Evolutionary conservation across 1,284 basidiomycete species (phyloP).

Genomic region (Tilletia horrida): DNA sequence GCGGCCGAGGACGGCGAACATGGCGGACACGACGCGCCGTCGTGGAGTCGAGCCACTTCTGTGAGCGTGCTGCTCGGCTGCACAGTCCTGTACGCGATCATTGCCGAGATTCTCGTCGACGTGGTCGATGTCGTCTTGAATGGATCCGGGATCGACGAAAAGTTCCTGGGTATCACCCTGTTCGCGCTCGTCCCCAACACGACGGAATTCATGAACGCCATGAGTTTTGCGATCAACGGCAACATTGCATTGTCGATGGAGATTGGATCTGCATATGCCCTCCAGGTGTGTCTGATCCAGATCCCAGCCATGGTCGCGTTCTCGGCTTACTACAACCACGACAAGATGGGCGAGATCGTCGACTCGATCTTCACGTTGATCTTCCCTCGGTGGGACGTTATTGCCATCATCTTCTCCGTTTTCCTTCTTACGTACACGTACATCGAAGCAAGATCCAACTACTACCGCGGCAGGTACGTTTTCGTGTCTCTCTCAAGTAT

Average conservation of each 20-base stretch:
- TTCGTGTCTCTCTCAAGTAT: background rate
- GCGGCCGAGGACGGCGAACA: slow-evolving; percentile 60
- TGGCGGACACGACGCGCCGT: slow-evolving; percentile 89
- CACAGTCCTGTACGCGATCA: slow-evolving; percentile 88
- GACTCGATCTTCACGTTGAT: slow-evolving; percentile 62
- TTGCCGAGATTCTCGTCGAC: slow-evolving; percentile 90
- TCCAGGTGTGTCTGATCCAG: slow-evolving; percentile 95
- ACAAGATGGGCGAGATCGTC: slow-evolving; percentile 23
- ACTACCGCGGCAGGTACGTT: slow-evolving; percentile 57
- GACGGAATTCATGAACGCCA: slow-evolving; percentile 99
- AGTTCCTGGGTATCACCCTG: slow-evolving; percentile 92
- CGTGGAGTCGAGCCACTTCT: slow-evolving; percentile 56
- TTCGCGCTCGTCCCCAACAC: slow-evolving; percentile 98
- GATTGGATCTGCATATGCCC: slow-evolving; percentile 96
- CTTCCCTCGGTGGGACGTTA: slow-evolving; percentile 97
- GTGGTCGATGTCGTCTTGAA: slow-evolving; percentile 92
- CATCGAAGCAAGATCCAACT: slow-evolving; percentile 96
- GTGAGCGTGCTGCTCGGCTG: slow-evolving; percentile 60
- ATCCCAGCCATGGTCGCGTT: slow-evolving; percentile 99
- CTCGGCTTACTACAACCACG: slow-evolving; percentile 78
- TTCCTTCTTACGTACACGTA: slow-evolving; percentile 99
- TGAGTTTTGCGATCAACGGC: slow-evolving; percentile 95
- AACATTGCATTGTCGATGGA: slow-evolving; percentile 96
- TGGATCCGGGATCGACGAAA: slow-evolving; percentile 92
- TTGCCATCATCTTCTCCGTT: slow-evolving; percentile 73